Conservation (phyloP, 495 filamentous ascomycete species). For the Parathielavia hyrcaniae region DNA sequence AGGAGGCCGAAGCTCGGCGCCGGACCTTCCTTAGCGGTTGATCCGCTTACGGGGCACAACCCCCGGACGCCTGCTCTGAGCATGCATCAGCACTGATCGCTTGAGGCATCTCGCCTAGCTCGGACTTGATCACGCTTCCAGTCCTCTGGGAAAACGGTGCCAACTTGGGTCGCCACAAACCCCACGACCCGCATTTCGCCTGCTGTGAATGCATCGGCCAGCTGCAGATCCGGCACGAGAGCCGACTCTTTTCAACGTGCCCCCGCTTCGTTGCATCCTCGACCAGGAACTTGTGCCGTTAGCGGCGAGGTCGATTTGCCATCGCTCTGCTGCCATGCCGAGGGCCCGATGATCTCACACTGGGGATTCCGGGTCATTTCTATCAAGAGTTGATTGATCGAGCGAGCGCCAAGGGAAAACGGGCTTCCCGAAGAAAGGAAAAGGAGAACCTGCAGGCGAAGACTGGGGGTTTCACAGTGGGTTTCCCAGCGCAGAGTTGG, state of each 20-base stretch:
- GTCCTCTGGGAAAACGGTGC: constrained; percentile 22
- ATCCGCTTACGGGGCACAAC: constrained; percentile 14
- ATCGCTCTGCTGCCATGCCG: neutral
- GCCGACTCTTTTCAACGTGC: neutral
- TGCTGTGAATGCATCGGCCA: constrained; percentile 21
- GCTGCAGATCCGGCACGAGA: constrained; percentile 16
- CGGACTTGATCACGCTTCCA: constrained; percentile 23
- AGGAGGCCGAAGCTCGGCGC: constrained; percentile 67
- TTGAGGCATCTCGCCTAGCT: constrained; percentile 18
- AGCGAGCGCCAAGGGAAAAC: neutral
- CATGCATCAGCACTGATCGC: constrained; percentile 15
- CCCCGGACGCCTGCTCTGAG: constrained; percentile 3
- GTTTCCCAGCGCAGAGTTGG: constrained; percentile 8
- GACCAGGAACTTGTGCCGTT: neutral
- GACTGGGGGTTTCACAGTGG: constrained; percentile 11
- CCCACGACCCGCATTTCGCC: constrained; percentile 20
- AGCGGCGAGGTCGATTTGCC: neutral
- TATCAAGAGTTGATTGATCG: too few species aligned
- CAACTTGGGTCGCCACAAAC: constrained; percentile 12
- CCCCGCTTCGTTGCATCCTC: neutral
- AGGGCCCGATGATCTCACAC: neutral
- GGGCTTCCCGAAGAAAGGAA: neutral
- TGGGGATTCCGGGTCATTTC: too few species aligned
- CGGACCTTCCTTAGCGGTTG: constrained; percentile 47
- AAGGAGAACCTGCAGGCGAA: constrained; percentile 4